Evolutionary conservation across 176 grass and related monocot genomes (phyloP).

Genomic region (Oryza meyeriana): DNA sequence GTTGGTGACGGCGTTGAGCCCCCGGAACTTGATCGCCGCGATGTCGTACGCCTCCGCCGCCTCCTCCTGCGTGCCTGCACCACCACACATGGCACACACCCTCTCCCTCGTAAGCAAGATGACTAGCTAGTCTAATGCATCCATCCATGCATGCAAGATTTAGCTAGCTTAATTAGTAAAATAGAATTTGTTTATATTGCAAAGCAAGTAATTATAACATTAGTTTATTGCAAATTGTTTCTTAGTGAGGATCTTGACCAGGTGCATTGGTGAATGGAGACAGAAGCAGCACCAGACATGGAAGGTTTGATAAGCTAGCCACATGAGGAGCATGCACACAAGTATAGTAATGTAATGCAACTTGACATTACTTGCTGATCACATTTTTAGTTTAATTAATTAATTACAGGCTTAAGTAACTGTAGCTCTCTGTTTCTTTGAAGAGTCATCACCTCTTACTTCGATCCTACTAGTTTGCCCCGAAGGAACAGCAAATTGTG

Average conservation of each 20-base stretch:
- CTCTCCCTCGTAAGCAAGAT: too few relatives aligned
- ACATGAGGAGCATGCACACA: slow-evolving; percentile 23
- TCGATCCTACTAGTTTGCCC: neutral
- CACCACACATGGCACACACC: neutral
- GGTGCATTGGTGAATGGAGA: slow-evolving; percentile 39
- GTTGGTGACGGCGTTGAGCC: slow-evolving; percentile 82
- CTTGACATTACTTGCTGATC: slow-evolving; percentile 31
- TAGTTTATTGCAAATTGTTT: slow-evolving; percentile 15
- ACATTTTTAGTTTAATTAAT: neutral
- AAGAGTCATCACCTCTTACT: neutral
- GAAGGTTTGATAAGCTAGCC: slow-evolving; percentile 15
- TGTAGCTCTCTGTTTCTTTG: neutral
- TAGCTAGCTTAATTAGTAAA: neutral
- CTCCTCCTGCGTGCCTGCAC: slow-evolving; percentile 77
- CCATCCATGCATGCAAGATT: neutral
- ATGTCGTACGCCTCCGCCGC: slow-evolving; percentile 85
- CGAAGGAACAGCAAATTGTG: neutral
- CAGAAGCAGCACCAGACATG: slow-evolving; percentile 48
- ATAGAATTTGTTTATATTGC: neutral
- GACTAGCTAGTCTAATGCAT: too few relatives aligned
- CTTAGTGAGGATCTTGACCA: slow-evolving; percentile 48
- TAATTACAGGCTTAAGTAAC: neutral
- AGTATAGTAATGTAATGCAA: slow-evolving; percentile 17
- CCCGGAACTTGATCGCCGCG: slow-evolving; percentile 83
- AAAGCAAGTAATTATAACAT: neutral